Percentiles rank a stretch among this genome's conserved stretches.
phyloP scores from a whole-genome alignment of 768 basidiomycete genomes.

The Pulveroboletus ravenelii region DNA sequence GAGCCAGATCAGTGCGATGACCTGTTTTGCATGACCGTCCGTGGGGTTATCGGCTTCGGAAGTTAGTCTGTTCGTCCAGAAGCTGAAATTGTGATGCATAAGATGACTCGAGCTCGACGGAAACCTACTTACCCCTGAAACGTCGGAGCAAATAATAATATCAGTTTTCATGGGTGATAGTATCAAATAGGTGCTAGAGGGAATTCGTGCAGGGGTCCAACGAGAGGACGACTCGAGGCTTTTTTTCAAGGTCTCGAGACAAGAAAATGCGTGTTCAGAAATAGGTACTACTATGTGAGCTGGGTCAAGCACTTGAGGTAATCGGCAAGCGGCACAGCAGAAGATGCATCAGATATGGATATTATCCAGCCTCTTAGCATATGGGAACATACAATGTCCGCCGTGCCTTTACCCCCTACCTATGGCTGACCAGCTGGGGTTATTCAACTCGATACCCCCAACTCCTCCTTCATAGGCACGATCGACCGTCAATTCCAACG shows the following conservation, averaged over 20 bases:
- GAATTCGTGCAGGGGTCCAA: not conserved
- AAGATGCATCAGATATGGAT: not conserved
- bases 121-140: conserved; percentile 31
- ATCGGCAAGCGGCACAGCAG: not conserved
- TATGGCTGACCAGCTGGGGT: conserved; percentile 50
- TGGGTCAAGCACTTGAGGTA: not conserved
- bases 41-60: conserved; percentile 59
- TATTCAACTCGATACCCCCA: conserved; percentile 50
- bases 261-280: not conserved
- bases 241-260: not conserved
- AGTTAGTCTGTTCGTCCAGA: too few relatives aligned
- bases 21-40: conserved; percentile 66
- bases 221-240: too few relatives aligned
- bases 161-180: conserved; percentile 43
- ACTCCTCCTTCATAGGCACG: conserved; percentile 62
- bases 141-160: conserved; percentile 65
- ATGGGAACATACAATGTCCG: not conserved
- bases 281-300: not conserved
- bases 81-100: too few relatives aligned
- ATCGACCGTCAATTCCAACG: conserved; percentile 52
- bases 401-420: conserved; percentile 15
- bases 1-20: conserved; percentile 19
- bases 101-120: too few relatives aligned
- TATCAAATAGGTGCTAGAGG: not conserved
- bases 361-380: not conserved